These are phyloP conservation scores for Mycena citricolor DNA, from an alignment of 1,284 basidiomycete genomes.

Conservation along the genomic window DNA sequence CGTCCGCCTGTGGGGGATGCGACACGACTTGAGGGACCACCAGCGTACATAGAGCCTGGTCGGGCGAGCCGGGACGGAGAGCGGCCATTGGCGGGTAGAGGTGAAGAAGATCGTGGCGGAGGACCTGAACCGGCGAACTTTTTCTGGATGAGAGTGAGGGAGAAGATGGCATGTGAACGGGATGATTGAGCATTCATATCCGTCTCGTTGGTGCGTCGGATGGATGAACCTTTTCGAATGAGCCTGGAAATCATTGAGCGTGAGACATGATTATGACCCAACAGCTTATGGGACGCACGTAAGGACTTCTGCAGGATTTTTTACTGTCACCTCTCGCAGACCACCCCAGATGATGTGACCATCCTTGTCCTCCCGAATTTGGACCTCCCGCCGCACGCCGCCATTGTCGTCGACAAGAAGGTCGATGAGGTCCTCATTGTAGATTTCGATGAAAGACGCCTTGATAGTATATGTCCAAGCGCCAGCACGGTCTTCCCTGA, in stretches of 20 bases:
- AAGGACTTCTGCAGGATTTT: slow-evolving; percentile 88
- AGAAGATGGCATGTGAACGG: slow-evolving; percentile 98
- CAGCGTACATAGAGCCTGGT: slow-evolving; percentile 68
- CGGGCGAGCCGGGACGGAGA: slow-evolving; percentile 77
- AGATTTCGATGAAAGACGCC: slow-evolving; percentile 93
- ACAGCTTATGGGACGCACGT: slow-evolving; percentile 49
- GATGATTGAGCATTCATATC: slow-evolving; percentile 99
- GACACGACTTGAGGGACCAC: slow-evolving; percentile 47
- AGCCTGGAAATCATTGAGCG: slow-evolving; percentile 46
- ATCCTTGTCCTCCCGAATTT: slow-evolving; percentile 95
- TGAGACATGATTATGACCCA: slow-evolving; percentile 14
- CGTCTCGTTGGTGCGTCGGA: slow-evolving; percentile 94
- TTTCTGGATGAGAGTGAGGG: slow-evolving; percentile 89
- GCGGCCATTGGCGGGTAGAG: slow-evolving; percentile 65
- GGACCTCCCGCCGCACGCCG: slow-evolving; percentile 76
- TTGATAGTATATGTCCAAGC: slow-evolving; percentile 76
- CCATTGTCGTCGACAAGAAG: slow-evolving; percentile 72
- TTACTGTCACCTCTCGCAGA: slow-evolving; percentile 86
- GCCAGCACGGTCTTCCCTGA: slow-evolving; percentile 72
- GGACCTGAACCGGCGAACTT: slow-evolving; percentile 67
- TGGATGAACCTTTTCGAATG: slow-evolving; percentile 83
- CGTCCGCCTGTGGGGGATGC: slow-evolving; percentile 74
- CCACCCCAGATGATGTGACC: slow-evolving; percentile 98
- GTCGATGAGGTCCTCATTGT: slow-evolving; percentile 97
- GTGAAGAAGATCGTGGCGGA: slow-evolving; percentile 73